Conservation (phyloP, 1,139 yeast species). For the Taphrina deformans region DNA sequence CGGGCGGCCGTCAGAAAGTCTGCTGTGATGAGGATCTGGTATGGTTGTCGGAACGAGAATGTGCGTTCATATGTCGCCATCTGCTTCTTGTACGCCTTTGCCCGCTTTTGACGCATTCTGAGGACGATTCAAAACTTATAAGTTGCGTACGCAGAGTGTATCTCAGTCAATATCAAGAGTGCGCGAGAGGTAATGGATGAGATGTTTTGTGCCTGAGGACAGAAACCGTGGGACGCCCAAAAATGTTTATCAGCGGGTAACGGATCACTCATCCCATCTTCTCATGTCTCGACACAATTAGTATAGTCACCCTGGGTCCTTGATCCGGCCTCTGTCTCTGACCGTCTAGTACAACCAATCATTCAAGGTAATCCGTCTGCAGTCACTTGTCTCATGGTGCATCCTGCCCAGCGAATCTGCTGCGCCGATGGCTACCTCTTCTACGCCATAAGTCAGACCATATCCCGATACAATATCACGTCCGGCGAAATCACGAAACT, state of each 20-base stretch:
- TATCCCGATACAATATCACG: not conserved
- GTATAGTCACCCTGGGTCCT: too few relatives aligned
- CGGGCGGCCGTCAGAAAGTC: constrained; percentile 67
- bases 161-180: too few relatives aligned
- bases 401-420: constrained; percentile 22
- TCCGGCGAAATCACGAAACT: not conserved
- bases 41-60: constrained; percentile 91
- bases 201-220: not conserved
- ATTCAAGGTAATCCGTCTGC: too few relatives aligned
- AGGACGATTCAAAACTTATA: too few relatives aligned
- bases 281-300: too few relatives aligned
- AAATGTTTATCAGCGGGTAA: not conserved
- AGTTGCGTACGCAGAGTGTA: too few relatives aligned
- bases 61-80: constrained; percentile 79
- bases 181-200: not conserved
- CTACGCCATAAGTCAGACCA: constrained; percentile 18
- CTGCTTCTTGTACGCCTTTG: constrained; percentile 89
- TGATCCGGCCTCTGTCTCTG: too few relatives aligned
- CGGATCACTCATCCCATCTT: not conserved
- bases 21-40: constrained; percentile 80
- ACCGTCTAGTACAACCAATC: too few relatives aligned
- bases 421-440: constrained; percentile 10
- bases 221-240: not conserved
- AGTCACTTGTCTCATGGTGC: too few relatives aligned
- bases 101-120: constrained; percentile 90